Evolutionary conservation across 495 filamentous ascomycete species (phyloP).

Genomic region (Neurospora africana): DNA sequence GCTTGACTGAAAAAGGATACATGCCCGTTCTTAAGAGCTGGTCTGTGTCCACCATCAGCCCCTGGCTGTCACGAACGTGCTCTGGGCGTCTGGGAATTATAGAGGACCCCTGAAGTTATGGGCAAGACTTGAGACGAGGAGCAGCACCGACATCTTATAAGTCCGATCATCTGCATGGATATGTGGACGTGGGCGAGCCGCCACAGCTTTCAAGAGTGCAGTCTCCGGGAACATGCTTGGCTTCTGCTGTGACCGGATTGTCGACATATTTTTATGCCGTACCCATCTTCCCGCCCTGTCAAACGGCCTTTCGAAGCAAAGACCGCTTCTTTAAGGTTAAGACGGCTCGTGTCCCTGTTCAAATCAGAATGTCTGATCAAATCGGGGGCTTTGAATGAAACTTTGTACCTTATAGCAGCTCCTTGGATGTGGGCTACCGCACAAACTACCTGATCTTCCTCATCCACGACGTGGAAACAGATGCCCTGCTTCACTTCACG

Average conservation of each 20-base stretch:
- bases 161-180: constrained; percentile 12
- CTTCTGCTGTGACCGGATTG: constrained; percentile 40
- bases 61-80: constrained; percentile 18
- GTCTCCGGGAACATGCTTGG: constrained; percentile 19
- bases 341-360: constrained; percentile 15
- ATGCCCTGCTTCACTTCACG: neutral
- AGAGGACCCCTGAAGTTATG: constrained; percentile 19
- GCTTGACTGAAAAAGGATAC: constrained; percentile 19
- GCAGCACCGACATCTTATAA: constrained; percentile 24
- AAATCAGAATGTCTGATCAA: constrained; percentile 12
- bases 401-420: constrained; percentile 6
- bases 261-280: constrained; percentile 41
- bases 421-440: constrained; percentile 18
- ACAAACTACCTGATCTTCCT: constrained; percentile 7
- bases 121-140: constrained; percentile 38
- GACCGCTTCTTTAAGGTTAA: constrained; percentile 6
- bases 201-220: constrained; percentile 27
- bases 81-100: constrained; percentile 20
- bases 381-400: constrained; percentile 4
- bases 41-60: constrained; percentile 11
- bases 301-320: constrained; percentile 21
- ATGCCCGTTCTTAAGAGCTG: constrained; percentile 19
- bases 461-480: neutral
- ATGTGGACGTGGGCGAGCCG: constrained; percentile 18
- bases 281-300: constrained; percentile 16